phyloP scores from a whole-genome alignment of 176 grass and related monocot genomes.

The sorghum (Sorghum bicolor) region Sorghum_bicolor_NCBIv3 NC_012879.2:51681001-51681500 shows the following conservation, averaged over 20 bases:
- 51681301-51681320: constrained; percentile 29
- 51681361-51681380: constrained; percentile 28
- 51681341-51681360: neutral
- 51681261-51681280: neutral
- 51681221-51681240: neutral
- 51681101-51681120: neutral
- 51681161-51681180: neutral
- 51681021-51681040: too few species aligned
- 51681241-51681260: constrained; percentile 7
- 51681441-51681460: constrained; percentile 23
- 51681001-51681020: too few species aligned
- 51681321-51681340: constrained; percentile 6
- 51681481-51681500: constrained; percentile 36
- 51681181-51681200: constrained; percentile 1
- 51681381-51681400: constrained; percentile 22
- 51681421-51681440: neutral
- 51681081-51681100: neutral
- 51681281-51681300: constrained; percentile 13
- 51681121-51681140: neutral
- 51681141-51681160: neutral
- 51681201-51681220: neutral
- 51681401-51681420: neutral
- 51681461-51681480: constrained; percentile 20
- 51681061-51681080: too few species aligned
- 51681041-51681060: too few species aligned